Percentiles rank a stretch among this genome's conserved stretches.
These are phyloP conservation scores for Xylariaceae sp. DNA, from an alignment of 2,329 filamentous ascomycete genomes.

Conservation along the genomic window DNA sequence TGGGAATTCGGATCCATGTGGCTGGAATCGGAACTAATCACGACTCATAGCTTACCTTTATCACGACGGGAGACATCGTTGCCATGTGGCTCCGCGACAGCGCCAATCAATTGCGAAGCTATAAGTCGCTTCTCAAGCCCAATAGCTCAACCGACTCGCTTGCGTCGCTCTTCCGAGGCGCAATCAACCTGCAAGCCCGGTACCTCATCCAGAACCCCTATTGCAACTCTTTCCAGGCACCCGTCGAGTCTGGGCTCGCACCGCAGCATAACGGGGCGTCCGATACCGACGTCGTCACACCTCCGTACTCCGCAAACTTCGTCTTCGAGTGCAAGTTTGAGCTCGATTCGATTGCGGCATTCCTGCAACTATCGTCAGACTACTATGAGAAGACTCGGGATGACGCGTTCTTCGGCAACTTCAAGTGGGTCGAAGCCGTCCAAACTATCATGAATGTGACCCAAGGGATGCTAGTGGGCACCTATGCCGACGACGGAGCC, in stretches of 20 bases:
- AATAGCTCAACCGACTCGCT: constrained; percentile 51
- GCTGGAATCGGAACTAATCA: constrained; percentile 41
- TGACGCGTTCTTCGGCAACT: constrained; percentile 59
- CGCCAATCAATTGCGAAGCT: constrained; percentile 72
- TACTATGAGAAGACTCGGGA: constrained; percentile 66
- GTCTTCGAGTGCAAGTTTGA: constrained; percentile 87
- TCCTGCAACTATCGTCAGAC: constrained; percentile 65
- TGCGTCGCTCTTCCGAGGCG: constrained; percentile 65
- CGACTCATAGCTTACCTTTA: constrained; percentile 59
- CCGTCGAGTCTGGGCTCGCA: constrained; percentile 62
- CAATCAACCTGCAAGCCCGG: constrained; percentile 70
- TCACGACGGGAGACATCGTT: constrained; percentile 83
- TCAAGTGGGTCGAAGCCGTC: constrained; percentile 63
- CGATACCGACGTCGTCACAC: constrained; percentile 56
- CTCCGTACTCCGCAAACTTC: constrained; percentile 57
- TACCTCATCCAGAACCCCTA: constrained; percentile 68
- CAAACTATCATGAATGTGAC: constrained; percentile 50
- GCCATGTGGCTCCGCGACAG: constrained; percentile 93
- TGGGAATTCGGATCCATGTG: constrained; percentile 23
- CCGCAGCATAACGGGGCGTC: constrained; percentile 53
- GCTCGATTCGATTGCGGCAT: constrained; percentile 72
- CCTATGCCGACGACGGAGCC: constrained; percentile 54
- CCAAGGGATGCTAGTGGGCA: constrained; percentile 54
- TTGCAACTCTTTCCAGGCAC: constrained; percentile 94
- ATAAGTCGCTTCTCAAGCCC: constrained; percentile 57